A percentile compares a stretch with the other conserved stretches of the same genome.
Evolutionary conservation across 805 yeast genomes (phyloP).

Genomic region (Lipomyces kockii): DNA sequence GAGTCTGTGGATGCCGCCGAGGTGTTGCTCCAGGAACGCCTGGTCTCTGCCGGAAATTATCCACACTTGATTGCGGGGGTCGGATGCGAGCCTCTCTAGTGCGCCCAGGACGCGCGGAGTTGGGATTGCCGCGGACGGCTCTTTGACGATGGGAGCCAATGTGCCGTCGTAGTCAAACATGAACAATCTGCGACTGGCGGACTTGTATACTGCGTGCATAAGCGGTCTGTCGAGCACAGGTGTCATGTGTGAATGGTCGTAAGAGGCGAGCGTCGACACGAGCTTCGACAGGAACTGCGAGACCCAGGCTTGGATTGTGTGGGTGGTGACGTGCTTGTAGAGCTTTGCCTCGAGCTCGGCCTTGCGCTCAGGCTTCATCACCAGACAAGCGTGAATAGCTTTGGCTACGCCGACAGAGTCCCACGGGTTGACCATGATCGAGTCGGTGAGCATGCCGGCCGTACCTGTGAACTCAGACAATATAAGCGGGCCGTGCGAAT

Average conservation of each 20-base stretch:
- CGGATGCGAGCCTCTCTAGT: slow-evolving; percentile 64
- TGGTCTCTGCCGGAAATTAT: slow-evolving; percentile 95
- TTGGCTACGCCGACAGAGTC: slow-evolving; percentile 92
- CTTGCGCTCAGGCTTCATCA: slow-evolving; percentile 56
- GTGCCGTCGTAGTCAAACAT: slow-evolving; percentile 98
- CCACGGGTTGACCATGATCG: slow-evolving; percentile 93
- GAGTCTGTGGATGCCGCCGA: slow-evolving; percentile 68
- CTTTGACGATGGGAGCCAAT: slow-evolving; percentile 91
- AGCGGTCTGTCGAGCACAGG: slow-evolving; percentile 81
- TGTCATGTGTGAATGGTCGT: slow-evolving; percentile 60
- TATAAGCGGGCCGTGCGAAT: slow-evolving; percentile 72
- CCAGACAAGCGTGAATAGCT: slow-evolving; percentile 71
- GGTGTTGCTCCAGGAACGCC: slow-evolving; percentile 83
- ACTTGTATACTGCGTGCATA: slow-evolving; percentile 61
- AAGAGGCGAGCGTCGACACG: slow-evolving; percentile 44
- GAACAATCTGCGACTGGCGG: slow-evolving; percentile 72
- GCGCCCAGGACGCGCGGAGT: slow-evolving; percentile 68
- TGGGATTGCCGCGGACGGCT: slow-evolving; percentile 98
- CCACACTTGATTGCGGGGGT: slow-evolving; percentile 89
- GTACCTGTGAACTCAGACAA: slow-evolving; percentile 94
- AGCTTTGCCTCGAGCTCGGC: slow-evolving; percentile 56
- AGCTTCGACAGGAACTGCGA: slow-evolving; percentile 34
- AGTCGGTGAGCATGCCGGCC: slow-evolving; percentile 52
- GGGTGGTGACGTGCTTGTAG: slow-evolving; percentile 65
- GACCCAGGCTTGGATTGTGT: slow-evolving; percentile 85